A percentile compares a stretch with the other conserved stretches of the same genome.
Conservation (phyloP, 257 asterid species). For the Solanum pinnatisectum region DNA sequence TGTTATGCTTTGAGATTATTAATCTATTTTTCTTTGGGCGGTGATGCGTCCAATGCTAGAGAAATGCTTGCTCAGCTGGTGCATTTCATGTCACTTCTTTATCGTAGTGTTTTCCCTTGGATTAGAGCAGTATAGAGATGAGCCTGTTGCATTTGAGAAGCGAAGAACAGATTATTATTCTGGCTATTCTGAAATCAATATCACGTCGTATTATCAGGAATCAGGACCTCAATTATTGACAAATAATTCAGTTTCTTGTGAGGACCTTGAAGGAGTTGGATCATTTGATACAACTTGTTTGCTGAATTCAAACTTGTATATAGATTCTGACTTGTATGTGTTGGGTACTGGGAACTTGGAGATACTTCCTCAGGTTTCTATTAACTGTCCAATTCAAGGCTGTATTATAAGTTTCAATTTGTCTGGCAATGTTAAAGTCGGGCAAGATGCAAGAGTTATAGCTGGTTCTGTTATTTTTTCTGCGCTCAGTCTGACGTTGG, state of each 20-base stretch:
- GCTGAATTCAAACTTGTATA: slow-evolving; percentile 40
- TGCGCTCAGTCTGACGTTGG: slow-evolving; percentile 56
- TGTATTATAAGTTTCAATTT: slow-evolving; percentile 70
- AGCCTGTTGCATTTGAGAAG: slow-evolving; percentile 15
- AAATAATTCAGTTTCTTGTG: slow-evolving; percentile 49
- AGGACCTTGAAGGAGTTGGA: slow-evolving; percentile 86
- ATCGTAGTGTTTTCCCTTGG: slow-evolving; percentile 24
- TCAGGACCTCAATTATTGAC: slow-evolving; percentile 6
- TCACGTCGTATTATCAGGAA: slow-evolving; percentile 4
- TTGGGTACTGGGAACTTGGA: slow-evolving; percentile 75
- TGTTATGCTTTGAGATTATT: slow-evolving; percentile 22
- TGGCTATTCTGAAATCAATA: slow-evolving; percentile 14
- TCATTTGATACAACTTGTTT: slow-evolving; percentile 73
- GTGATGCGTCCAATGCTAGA: slow-evolving; percentile 51
- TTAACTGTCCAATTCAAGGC: slow-evolving; percentile 66
- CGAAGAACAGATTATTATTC: slow-evolving; percentile 11
- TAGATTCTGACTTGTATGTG: slow-evolving; percentile 44
- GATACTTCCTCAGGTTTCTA: slow-evolving; percentile 63
- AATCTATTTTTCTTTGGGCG: slow-evolving; percentile 17
- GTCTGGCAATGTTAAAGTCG: slow-evolving; percentile 71
- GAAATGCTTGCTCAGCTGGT: slow-evolving; percentile 42
- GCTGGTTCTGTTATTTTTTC: slow-evolving; percentile 69
- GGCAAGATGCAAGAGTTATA: slow-evolving; percentile 54
- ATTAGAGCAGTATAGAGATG: slow-evolving; percentile 20
- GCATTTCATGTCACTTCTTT: slow-evolving; percentile 47